Conservation (phyloP, 352 stramenopile genomes). For the Phytophthora meadii region DNA sequence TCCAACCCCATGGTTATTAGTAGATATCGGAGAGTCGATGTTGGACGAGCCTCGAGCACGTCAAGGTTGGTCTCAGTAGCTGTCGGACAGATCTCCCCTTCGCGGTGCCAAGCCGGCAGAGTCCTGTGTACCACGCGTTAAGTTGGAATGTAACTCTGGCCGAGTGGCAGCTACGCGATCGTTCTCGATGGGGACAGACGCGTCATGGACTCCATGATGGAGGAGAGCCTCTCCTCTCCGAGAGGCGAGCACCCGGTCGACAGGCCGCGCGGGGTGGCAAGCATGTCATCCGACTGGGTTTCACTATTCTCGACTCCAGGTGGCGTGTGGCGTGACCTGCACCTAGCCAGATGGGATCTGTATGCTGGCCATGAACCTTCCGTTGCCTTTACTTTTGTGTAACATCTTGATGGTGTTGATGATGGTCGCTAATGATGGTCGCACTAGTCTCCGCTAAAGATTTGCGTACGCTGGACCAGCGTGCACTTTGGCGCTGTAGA, state of each 20-base stretch:
- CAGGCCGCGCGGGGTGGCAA: conserved; percentile 13
- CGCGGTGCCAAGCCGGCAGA: conserved; percentile 8
- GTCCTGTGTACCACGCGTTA: conserved; percentile 30
- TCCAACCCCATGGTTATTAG: conserved; percentile 40
- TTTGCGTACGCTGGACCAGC: too few species aligned
- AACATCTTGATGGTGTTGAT: conserved; percentile 20
- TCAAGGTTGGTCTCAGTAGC: conserved; percentile 2
- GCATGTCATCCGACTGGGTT: conserved; percentile 16
- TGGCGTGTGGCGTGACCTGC: conserved; percentile 23
- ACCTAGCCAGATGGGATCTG: conserved; percentile 29
- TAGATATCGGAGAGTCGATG: conserved; percentile 14
- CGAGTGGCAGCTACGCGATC: not conserved
- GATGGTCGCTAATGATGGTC: conserved; percentile 7
- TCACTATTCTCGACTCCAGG: conserved; percentile 25
- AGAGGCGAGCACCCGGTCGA: conserved; percentile 17
- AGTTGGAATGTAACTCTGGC: conserved; percentile 33
- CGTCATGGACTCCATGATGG: too few species aligned
- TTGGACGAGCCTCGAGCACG: conserved; percentile 5
- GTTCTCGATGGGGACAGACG: conserved; percentile 6
- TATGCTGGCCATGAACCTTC: conserved; percentile 8
- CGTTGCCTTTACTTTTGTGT: conserved; percentile 21
- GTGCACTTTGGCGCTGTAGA: not conserved
- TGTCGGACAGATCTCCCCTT: conserved; percentile 8
- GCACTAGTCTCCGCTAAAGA: conserved; percentile 5
- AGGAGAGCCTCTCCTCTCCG: not conserved